phyloP scores from a whole-genome alignment of 495 filamentous ascomycete species.

The Entonaema liquescens region DNA sequence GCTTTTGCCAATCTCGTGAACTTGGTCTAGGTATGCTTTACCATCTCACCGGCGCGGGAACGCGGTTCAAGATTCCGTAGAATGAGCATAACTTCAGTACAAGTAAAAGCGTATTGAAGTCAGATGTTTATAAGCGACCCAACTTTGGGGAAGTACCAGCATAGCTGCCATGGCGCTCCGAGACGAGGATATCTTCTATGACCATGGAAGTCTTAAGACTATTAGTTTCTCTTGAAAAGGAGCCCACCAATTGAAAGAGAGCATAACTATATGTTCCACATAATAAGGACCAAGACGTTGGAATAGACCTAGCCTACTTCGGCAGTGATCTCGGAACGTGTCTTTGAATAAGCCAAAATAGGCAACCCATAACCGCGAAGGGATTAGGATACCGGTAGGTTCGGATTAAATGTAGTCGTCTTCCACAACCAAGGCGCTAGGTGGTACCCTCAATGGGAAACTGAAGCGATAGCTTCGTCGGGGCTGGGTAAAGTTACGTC shows the following conservation, averaged over 20 bases:
- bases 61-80: background rate
- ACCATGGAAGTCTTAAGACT: constrained; percentile 4
- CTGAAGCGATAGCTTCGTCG: constrained; percentile 3
- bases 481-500: constrained; percentile 6
- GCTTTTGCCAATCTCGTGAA: background rate
- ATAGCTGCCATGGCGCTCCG: constrained; percentile 14
- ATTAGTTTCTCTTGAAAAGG: constrained; percentile 6
- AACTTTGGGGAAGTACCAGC: constrained; percentile 1
- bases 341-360: constrained; percentile 36
- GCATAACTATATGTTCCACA: constrained; percentile 10
- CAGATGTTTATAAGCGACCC: constrained; percentile 1
- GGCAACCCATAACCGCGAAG: constrained; percentile 37
- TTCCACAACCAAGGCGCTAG: background rate
- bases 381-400: constrained; percentile 21
- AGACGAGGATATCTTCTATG: constrained; percentile 12
- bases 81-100: background rate
- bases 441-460: background rate
- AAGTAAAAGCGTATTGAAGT: background rate
- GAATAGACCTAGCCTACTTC: constrained; percentile 34
- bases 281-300: constrained; percentile 25
- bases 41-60: background rate
- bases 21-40: background rate
- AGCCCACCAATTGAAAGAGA: constrained; percentile 14
- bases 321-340: constrained; percentile 37
- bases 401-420: constrained; percentile 11